Evolutionary conservation across 106 monocot genomes (phyloP).

Genomic region (Acorus gramineus): DNA sequence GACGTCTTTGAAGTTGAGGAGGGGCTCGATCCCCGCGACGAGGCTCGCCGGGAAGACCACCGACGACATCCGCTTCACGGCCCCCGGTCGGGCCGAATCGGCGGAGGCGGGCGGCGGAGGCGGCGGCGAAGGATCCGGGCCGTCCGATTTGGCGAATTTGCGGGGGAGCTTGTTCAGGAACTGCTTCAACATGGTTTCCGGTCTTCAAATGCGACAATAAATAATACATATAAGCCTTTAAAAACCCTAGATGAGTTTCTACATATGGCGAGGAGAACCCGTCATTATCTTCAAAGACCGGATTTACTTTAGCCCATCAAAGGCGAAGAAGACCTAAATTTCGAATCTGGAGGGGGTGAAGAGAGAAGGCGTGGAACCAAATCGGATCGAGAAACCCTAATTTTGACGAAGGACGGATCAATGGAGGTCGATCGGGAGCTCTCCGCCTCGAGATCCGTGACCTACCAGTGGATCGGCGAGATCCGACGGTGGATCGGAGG

Average conservation of each 20-base stretch:
- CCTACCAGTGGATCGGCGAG: no score
- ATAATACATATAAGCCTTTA: neutral
- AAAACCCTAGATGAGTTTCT: neutral
- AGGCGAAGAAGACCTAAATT: neutral
- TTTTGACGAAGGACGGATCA: neutral
- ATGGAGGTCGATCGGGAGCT: neutral
- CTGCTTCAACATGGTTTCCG: conserved; percentile 70
- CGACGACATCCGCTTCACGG: conserved; percentile 64
- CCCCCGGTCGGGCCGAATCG: conserved; percentile 12
- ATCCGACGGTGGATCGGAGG: no score
- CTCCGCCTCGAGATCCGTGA: neutral
- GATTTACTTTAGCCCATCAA: neutral
- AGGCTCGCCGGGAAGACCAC: conserved; percentile 68
- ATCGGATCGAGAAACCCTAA: no score
- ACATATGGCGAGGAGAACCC: no score
- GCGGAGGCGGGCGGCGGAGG: conserved; percentile 15
- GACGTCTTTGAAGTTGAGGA: conserved; percentile 65
- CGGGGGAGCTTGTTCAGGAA: conserved; percentile 61
- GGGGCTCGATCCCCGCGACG: conserved; percentile 66
- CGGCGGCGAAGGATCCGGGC: conserved; percentile 4
- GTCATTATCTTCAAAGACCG: neutral
- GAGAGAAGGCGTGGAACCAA: no score
- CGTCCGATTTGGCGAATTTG: conserved; percentile 38
- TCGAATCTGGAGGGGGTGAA: no score
- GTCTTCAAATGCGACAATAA: neutral